Evolutionary conservation across 129 eudicot species (phyloP), one percentile per base, ranked within the genome.

Genomic region (Daucus carota): DNA sequence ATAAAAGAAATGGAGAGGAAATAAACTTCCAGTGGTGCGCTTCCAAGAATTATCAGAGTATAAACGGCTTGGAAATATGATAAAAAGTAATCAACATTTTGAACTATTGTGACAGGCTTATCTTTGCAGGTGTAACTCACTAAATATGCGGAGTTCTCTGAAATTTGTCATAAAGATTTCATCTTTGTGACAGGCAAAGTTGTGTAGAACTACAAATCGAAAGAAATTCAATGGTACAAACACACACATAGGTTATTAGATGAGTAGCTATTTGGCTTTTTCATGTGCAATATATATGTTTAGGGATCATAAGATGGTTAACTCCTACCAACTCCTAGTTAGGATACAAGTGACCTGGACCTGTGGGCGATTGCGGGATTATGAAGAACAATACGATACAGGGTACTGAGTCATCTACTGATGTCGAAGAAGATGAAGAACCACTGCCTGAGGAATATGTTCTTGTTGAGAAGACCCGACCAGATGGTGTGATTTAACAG

Each of bases 381-480:
- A 73, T 84, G 81, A 94, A 94, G 84, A 89, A 90, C 82, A 86
- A 89, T 85, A 66, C 93, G 29, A 81, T 90, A 54, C 93, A 89
- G 80, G 96, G 89, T 73, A 86, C 91, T 63, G 96, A 87, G 70
- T 86, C 97, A 66, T 84, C 89, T 40, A 74, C 88, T 28, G 83
- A 73, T 62, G 17, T 80, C 57, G 83, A 83, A 75, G 90, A 93
- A 83, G 96, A 80, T 47, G 98, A 91, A 73, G 96, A 87, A 74
- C 85, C 86, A 74, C 77, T 94, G 73, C 97, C 97, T 0, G 86
- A 84, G 75, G 97, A 94, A 79, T 94, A 91, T 76, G 97, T 94
- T 78, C 90, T 94, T 6, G 88, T 85, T 75, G 97, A 94, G 76
- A 94, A 86, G 41, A 89, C 88, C 47, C 86, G 42, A 59, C 85